Percentiles rank a stretch among this genome's conserved stretches.
These are phyloP conservation scores for Cryptococcus wingfieldii DNA, from an alignment of 1,284 basidiomycete genomes.

Conservation along the genomic window DNA sequence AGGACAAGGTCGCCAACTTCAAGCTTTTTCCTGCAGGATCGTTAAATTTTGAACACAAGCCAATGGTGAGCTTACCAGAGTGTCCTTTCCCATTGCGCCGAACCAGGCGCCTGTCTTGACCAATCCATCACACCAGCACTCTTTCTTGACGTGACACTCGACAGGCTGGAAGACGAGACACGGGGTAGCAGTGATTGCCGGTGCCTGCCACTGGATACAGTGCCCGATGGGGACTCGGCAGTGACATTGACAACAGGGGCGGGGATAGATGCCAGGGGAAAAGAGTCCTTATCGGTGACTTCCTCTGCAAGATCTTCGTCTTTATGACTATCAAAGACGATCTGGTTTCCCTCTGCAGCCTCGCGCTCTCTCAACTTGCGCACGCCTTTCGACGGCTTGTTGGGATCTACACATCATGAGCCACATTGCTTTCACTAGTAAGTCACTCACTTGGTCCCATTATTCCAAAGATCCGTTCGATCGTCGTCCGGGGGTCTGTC, in stretches of 20 bases:
- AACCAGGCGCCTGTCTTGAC: slow-evolving; percentile 62
- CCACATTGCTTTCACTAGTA: neutral
- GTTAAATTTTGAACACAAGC: neutral
- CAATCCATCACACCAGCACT: slow-evolving; percentile 74
- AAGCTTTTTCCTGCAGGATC: slow-evolving; percentile 70
- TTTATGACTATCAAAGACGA: slow-evolving; percentile 59
- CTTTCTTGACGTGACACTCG: slow-evolving; percentile 50
- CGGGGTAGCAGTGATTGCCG: slow-evolving; percentile 8
- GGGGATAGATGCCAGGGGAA: slow-evolving; percentile 33
- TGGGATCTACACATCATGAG: slow-evolving; percentile 20
- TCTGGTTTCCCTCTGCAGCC: slow-evolving; percentile 58
- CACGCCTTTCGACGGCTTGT: slow-evolving; percentile 71
- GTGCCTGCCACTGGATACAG: neutral
- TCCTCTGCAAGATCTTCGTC: slow-evolving; percentile 25
- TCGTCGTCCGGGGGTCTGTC: slow-evolving; percentile 67
- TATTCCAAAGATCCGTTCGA: slow-evolving; percentile 63
- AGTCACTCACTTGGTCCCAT: slow-evolving; percentile 31
- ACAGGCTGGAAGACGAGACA: slow-evolving; percentile 16
- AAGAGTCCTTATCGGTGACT: slow-evolving; percentile 16
- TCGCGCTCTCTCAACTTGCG: slow-evolving; percentile 78
- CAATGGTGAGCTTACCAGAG: slow-evolving; percentile 56
- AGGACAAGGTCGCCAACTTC: slow-evolving; percentile 95
- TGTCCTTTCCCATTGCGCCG: slow-evolving; percentile 86
- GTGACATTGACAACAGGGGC: slow-evolving; percentile 13
- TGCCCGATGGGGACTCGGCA: slow-evolving; percentile 2